Evolutionary conservation across 2,329 filamentous ascomycete species (phyloP).

Genomic region (Aspergillus texensis): DNA sequence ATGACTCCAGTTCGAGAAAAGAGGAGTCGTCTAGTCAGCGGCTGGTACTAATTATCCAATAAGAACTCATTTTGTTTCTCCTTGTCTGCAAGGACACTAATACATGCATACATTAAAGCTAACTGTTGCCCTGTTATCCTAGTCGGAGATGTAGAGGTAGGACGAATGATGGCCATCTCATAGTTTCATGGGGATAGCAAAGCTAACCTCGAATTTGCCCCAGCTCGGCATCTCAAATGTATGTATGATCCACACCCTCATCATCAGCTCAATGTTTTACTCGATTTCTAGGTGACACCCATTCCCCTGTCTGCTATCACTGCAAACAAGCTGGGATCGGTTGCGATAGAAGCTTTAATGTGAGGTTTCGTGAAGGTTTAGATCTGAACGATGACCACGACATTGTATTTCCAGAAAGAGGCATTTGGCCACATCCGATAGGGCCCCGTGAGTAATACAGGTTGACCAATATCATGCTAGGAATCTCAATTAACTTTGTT

Average conservation of each 20-base stretch:
- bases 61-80: not conserved
- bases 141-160: constrained; percentile 30
- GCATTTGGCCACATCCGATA: constrained; percentile 19
- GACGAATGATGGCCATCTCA: not conserved
- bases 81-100: not conserved
- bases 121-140: not conserved
- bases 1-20: constrained; percentile 20
- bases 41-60: constrained; percentile 25
- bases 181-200: not conserved
- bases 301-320: constrained; percentile 17
- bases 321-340: constrained; percentile 19
- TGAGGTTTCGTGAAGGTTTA: constrained; percentile 27
- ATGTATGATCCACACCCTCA: not conserved
- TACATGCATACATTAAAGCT: not conserved
- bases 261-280: not conserved
- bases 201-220: not conserved
- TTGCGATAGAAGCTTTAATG: constrained; percentile 23
- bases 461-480: not conserved
- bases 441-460: constrained; percentile 17
- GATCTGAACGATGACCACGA: constrained; percentile 14
- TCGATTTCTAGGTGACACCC: constrained; percentile 21
- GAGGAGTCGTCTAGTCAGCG: constrained; percentile 23
- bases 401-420: constrained; percentile 19
- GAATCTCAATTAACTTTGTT: not conserved
- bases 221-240: constrained; percentile 31